Evolutionary conservation across 108 stramenopile genomes (phyloP), one percentile per base, ranked within the genome.

Genomic region (Cylindrotheca closterium): DNA sequence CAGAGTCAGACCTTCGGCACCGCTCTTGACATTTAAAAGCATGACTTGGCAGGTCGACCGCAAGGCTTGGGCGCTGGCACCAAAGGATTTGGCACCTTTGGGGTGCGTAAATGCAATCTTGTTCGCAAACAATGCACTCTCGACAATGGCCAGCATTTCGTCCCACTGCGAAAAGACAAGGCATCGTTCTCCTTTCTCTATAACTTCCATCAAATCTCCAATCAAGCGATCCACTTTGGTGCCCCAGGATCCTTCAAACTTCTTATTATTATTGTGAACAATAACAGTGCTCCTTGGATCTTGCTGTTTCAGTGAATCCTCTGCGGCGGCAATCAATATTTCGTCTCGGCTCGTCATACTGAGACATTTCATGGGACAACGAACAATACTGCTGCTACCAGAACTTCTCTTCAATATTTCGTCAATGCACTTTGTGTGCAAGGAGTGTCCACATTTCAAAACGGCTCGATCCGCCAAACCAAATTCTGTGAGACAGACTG

Each of bases 121-220:
- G 53, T 88, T 91, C 33, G n/a, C 64, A 24, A 19, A 25, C 8
- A 93, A 49, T 2, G 82, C 88, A 53, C 67, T 32, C 37, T 83
- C 76, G n/a, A 91, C 81, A 64, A 95, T 79, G 42, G 80, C 79
- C n/a, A 93, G 73, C 88, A 91, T 91, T 28, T 93, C 88, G 17
- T 95, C 87, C 91, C 92, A 95, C 60, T 85, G 83, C 0, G 70
- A 75, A 30, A 94, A 88, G 4, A 94, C 73, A 47, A 94, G 51
- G 42, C 84, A 65, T 58, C 88, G 89, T 22, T 94, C 93, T 27
- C 83, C 88, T 10, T 55, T 46, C 19, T 80, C 71, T 4, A 58
- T 49, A 18, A 80, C 67, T 37, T 68, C 67, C 18, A 83, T 19
- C 0, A 87, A 32, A 66, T 85, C 89, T 22, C 75, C 72, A 30